These are phyloP conservation scores for Backusella mclennaniae DNA, from an alignment of 192 early-diverging fungal species.

Conservation along the genomic window DNA sequence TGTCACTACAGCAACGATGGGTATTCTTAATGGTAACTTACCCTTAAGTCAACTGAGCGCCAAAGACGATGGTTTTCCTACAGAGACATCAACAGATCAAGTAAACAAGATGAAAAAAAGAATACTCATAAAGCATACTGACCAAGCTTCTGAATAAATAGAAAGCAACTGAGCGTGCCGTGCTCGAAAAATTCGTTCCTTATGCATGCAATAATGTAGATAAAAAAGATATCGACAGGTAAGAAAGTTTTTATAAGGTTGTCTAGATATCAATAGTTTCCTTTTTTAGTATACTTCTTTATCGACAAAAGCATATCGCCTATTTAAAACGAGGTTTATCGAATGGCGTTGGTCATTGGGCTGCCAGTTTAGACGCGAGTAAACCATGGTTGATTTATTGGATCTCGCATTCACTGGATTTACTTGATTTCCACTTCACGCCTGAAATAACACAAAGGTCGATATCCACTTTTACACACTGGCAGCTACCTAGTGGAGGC, in stretches of 20 bases:
- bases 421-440: slow-evolving; percentile 63
- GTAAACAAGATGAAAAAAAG: slow-evolving; percentile 7
- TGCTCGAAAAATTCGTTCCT: slow-evolving; percentile 17
- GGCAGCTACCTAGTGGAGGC: slow-evolving; percentile 75
- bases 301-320: slow-evolving; percentile 53
- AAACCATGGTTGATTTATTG: slow-evolving; percentile 93
- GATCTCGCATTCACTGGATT: slow-evolving; percentile 81
- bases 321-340: slow-evolving; percentile 53
- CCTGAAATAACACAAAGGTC: slow-evolving; percentile 44
- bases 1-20: slow-evolving; percentile 13
- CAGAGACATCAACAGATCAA: slow-evolving; percentile 61
- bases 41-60: slow-evolving; percentile 19
- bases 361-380: slow-evolving; percentile 75
- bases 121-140: slow-evolving; percentile 26
- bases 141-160: slow-evolving; percentile 12
- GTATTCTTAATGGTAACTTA: slow-evolving; percentile 14
- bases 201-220: slow-evolving; percentile 20
- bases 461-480: slow-evolving; percentile 58
- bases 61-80: slow-evolving; percentile 55
- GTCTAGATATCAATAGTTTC: neutral
- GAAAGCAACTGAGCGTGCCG: slow-evolving; percentile 28
- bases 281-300: slow-evolving; percentile 41
- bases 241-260: neutral
- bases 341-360: slow-evolving; percentile 49
- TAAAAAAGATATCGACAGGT: slow-evolving; percentile 18